These are phyloP conservation scores for Penicillium sclerotigenum DNA, from an alignment of 2,329 filamentous ascomycete genomes.

Conservation along the genomic window DNA sequence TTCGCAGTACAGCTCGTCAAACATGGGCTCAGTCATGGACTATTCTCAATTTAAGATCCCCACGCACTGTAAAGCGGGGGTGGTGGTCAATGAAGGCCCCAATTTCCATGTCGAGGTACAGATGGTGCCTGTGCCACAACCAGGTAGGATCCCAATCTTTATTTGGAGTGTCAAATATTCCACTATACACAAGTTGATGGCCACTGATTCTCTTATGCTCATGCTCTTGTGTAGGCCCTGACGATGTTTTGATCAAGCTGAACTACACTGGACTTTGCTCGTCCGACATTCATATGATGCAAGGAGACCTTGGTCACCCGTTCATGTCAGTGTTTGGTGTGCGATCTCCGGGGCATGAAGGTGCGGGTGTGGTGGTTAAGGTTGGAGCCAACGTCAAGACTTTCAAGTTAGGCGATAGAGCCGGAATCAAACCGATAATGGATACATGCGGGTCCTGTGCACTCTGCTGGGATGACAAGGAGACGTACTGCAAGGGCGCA, in stretches of 20 bases:
- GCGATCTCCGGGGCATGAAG: constrained; percentile 54
- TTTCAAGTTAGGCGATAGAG: constrained; percentile 54
- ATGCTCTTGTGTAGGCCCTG: constrained; percentile 40
- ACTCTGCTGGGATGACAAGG: constrained; percentile 51
- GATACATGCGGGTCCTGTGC: constrained; percentile 53
- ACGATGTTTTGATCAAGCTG: constrained; percentile 56
- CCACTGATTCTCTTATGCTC: background rate
- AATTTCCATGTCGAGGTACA: constrained; percentile 49
- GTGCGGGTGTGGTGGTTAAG: constrained; percentile 57
- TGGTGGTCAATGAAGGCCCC: constrained; percentile 51
- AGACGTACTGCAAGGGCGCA: constrained; percentile 45
- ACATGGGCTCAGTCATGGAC: constrained; percentile 11
- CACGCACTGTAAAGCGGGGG: constrained; percentile 50
- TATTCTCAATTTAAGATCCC: constrained; percentile 35
- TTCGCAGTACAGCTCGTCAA: background rate
- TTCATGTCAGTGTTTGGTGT: constrained; percentile 47
- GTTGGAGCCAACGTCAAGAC: constrained; percentile 53
- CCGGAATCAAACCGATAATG: constrained; percentile 52
- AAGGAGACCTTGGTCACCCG: constrained; percentile 51
- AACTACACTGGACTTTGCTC: constrained; percentile 59
- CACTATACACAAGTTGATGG: background rate
- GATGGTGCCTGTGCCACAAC: constrained; percentile 49
- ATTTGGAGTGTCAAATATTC: background rate
- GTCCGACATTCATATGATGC: constrained; percentile 57
- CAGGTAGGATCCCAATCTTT: constrained; percentile 34